Percentiles rank a stretch among this genome's conserved stretches.
Conservation (phyloP, 1,284 basidiomycete species). For the Lignosus rhinocerotis region DNA sequence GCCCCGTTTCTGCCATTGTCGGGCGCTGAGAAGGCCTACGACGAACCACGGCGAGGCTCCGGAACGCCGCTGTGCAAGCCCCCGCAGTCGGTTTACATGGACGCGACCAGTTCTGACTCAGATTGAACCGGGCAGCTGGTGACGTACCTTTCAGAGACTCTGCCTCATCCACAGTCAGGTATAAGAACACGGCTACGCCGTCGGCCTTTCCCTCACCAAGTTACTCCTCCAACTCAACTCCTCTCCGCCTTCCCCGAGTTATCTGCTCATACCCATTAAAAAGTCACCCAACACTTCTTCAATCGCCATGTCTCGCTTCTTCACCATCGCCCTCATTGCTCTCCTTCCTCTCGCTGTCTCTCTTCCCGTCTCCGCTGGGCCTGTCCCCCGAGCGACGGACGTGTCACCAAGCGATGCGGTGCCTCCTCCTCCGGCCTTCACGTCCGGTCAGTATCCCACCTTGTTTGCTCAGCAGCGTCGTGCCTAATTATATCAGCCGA, state of each 20-base stretch:
- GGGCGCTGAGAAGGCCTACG: neutral
- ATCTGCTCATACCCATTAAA: neutral
- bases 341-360: constrained; percentile 14
- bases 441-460: constrained; percentile 3
- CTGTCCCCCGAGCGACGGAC: constrained; percentile 1
- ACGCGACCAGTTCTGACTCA: neutral
- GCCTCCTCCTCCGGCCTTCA: neutral
- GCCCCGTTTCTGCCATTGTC: neutral
- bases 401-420: neutral
- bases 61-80: neutral
- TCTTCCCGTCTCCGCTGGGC: constrained; percentile 8
- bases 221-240: neutral
- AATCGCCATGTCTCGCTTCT: constrained; percentile 2
- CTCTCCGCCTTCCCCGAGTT: neutral
- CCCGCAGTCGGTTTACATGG: neutral
- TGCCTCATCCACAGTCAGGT: neutral
- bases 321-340: constrained; percentile 3
- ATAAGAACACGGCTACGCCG: neutral
- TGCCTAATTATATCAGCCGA: too few relatives aligned
- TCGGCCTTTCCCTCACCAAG: neutral
- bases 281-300: neutral
- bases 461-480: neutral
- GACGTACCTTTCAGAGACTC: neutral
- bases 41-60: constrained; percentile 3
- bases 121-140: neutral